Evolutionary conservation across 1,284 basidiomycete species (phyloP).

Genomic region (Leccinum subspadiceum): DNA sequence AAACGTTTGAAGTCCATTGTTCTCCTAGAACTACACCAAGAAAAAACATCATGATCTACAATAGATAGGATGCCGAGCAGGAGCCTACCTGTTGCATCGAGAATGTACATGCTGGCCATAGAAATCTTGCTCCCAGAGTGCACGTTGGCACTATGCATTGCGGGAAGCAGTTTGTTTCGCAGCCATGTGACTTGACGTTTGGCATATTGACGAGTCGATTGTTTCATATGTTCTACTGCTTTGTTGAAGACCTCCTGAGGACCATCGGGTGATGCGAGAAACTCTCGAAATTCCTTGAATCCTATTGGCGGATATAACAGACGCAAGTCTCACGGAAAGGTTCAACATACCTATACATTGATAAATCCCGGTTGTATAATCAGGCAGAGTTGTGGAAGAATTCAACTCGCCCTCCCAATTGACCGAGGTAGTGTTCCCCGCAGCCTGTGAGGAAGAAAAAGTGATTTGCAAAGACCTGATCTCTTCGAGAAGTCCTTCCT

Average conservation of each 20-base stretch:
- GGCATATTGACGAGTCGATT: conserved; percentile 88
- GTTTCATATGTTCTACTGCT: conserved; percentile 81
- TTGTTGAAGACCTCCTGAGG: conserved; percentile 48
- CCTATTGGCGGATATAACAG: conserved; percentile 46
- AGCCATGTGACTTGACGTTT: conserved; percentile 94
- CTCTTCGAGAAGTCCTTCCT: conserved; percentile 87
- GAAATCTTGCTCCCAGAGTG: conserved; percentile 29
- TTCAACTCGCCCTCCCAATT: background rate
- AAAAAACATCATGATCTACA: conserved; percentile 13
- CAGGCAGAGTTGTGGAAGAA: conserved; percentile 26
- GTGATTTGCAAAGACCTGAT: conserved; percentile 54
- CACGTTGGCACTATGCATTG: conserved; percentile 53
- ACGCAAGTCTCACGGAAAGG: background rate
- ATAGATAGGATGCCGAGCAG: background rate
- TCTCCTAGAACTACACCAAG: conserved; percentile 49
- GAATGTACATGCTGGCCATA: conserved; percentile 50
- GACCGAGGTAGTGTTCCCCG: background rate
- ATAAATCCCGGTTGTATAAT: conserved; percentile 85
- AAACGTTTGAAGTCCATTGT: conserved; percentile 58
- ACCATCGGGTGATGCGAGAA: conserved; percentile 44
- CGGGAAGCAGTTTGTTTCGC: conserved; percentile 85
- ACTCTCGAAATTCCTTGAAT: conserved; percentile 85
- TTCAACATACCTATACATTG: conserved; percentile 80
- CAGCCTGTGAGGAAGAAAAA: conserved; percentile 21
- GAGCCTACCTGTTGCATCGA: conserved; percentile 73